These are phyloP conservation scores for Ceratobasidium sp. DNA, from an alignment of 1,284 basidiomycete species.

Conservation along the genomic window DNA sequence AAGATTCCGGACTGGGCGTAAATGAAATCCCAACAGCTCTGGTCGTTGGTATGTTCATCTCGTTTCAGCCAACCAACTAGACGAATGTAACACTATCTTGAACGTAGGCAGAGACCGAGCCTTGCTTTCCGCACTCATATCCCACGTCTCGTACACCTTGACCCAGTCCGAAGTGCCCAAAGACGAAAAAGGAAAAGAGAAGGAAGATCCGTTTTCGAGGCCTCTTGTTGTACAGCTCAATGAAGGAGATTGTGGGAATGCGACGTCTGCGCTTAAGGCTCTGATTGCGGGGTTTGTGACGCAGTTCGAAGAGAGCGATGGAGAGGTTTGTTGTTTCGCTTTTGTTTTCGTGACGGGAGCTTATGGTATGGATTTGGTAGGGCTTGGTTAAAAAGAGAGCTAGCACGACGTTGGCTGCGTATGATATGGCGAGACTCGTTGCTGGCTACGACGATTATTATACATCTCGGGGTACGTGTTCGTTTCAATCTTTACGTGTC, in stretches of 20 bases:
- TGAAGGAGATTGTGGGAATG: slow-evolving; percentile 26
- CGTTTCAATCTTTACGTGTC: not conserved
- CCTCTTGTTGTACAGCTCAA: slow-evolving; percentile 11
- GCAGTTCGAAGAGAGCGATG: slow-evolving; percentile 10
- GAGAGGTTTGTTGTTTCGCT: not conserved
- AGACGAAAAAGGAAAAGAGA: slow-evolving; percentile 2
- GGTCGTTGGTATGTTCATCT: slow-evolving; percentile 13
- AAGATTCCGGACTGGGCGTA: slow-evolving; percentile 26
- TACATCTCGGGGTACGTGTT: slow-evolving; percentile 4
- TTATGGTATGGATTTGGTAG: too few relatives aligned
- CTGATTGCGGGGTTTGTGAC: slow-evolving; percentile 17
- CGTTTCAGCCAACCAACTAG: not conserved
- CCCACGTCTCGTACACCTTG: not conserved
- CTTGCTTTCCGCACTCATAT: slow-evolving; percentile 24
- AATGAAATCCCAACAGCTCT: slow-evolving; percentile 28
- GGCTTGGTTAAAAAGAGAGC: not conserved
- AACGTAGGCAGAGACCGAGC: slow-evolving; percentile 28
- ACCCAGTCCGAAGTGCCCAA: not conserved
- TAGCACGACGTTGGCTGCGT: slow-evolving; percentile 17
- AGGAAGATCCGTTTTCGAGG: not conserved
- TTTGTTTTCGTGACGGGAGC: not conserved
- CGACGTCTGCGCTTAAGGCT: slow-evolving; percentile 13
- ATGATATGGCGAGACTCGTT: slow-evolving; percentile 36
- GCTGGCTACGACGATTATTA: slow-evolving; percentile 28
- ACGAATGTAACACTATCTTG: not conserved